phyloP scores from a whole-genome alignment of 1,284 basidiomycete species.

The Ustilago loliicola region DNA sequence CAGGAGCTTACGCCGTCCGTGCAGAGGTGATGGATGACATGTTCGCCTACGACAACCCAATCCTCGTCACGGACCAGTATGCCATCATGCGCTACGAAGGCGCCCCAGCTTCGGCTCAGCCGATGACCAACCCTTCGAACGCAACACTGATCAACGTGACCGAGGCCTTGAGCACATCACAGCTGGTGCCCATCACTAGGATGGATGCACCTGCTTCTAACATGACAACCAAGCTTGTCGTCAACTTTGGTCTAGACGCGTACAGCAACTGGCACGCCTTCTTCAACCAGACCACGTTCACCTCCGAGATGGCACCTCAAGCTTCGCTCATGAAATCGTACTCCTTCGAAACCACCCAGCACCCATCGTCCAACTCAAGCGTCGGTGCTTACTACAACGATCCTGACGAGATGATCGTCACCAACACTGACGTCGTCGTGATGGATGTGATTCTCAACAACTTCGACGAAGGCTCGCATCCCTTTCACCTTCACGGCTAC shows the following conservation, averaged over 20 bases:
- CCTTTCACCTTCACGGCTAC: constrained; percentile 71
- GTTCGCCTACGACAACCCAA: constrained; percentile 68
- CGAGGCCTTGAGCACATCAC: constrained; percentile 31
- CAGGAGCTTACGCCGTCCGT: constrained; percentile 61
- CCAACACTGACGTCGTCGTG: constrained; percentile 51
- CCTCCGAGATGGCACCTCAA: constrained; percentile 39
- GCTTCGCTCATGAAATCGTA: constrained; percentile 35
- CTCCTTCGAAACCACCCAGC: constrained; percentile 36
- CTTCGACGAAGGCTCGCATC: constrained; percentile 72
- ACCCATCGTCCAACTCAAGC: constrained; percentile 29
- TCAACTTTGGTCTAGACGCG: constrained; percentile 49
- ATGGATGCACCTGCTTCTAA: constrained; percentile 46
- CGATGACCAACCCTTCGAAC: constrained; percentile 24
- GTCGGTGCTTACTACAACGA: constrained; percentile 37
- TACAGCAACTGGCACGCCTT: constrained; percentile 50
- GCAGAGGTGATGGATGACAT: constrained; percentile 72
- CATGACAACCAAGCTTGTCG: constrained; percentile 43
- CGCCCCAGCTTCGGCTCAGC: constrained; percentile 53
- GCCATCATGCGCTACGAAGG: constrained; percentile 71
- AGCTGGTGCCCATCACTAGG: constrained; percentile 31
- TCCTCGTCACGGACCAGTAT: constrained; percentile 70
- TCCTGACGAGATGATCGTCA: constrained; percentile 44
- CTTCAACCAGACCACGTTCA: constrained; percentile 56
- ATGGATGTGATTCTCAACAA: constrained; percentile 69
- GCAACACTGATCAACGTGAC: constrained; percentile 32